These are phyloP conservation scores for Anthoceros angustus DNA, from an alignment of 225 moss, liverwort and hornwort genomes.

Conservation along the genomic window DNA sequence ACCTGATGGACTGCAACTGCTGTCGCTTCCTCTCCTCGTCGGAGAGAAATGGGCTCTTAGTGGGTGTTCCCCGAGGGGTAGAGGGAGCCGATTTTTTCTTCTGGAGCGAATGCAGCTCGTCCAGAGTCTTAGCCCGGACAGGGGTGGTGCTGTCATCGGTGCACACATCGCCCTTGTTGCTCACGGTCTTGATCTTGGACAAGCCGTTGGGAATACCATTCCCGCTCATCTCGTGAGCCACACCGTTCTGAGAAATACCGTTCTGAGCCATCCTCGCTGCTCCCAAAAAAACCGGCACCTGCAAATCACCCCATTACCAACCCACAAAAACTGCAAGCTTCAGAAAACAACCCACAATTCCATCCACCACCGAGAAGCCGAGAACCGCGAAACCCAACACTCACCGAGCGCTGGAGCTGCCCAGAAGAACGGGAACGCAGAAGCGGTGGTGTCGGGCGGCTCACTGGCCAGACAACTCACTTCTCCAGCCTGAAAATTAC, in stretches of 20 bases:
- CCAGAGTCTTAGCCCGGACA: slow-evolving; percentile 7
- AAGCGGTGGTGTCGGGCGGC: too few species aligned
- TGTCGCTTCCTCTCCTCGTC: slow-evolving; percentile 2
- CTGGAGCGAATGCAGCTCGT: slow-evolving; percentile 12
- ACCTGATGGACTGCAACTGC: slow-evolving; percentile 6
- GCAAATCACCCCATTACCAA: too few species aligned
- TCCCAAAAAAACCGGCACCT: too few species aligned
- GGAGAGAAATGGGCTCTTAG: not conserved
- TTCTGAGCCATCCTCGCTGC: too few species aligned
- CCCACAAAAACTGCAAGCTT: too few species aligned
- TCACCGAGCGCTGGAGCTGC: too few species aligned
- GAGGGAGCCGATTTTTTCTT: slow-evolving; percentile 13
- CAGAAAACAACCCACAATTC: too few species aligned
- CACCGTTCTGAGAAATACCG: not conserved
- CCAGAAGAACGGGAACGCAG: too few species aligned
- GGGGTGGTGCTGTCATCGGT: slow-evolving; percentile 11
- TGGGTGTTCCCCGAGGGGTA: slow-evolving; percentile 6
- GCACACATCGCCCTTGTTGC: slow-evolving; percentile 9
- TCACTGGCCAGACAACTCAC: too few species aligned
- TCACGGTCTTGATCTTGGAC: slow-evolving; percentile 12
- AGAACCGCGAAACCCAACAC: too few species aligned
- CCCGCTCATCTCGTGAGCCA: not conserved
- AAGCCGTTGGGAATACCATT: slow-evolving; percentile 10
- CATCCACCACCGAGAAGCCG: too few species aligned
- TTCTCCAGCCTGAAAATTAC: too few species aligned